A percentile compares a stretch with the other conserved stretches of the same genome.
Conservation (phyloP, 2,329 filamentous ascomycete genomes). For the Trichophyton benhamiae region DNA sequence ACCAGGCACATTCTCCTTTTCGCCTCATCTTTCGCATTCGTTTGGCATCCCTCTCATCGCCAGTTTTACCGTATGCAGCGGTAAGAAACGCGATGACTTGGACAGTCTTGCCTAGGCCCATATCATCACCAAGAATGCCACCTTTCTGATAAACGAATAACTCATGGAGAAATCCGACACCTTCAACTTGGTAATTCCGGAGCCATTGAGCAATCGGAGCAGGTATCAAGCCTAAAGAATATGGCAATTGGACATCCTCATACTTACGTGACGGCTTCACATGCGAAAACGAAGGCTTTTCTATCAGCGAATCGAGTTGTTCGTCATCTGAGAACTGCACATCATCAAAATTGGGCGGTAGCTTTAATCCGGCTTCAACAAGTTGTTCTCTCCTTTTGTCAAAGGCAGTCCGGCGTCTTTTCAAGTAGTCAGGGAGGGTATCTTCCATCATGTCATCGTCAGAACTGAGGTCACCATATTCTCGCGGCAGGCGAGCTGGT, state of each 20-base stretch:
- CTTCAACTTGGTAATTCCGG: conserved; percentile 79
- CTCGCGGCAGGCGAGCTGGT: conserved; percentile 25
- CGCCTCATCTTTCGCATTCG: conserved; percentile 77
- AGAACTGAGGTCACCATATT: conserved; percentile 37
- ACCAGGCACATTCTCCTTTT: conserved; percentile 51
- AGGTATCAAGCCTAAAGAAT: conserved; percentile 71
- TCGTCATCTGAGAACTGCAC: conserved; percentile 66
- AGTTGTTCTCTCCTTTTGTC: conserved; percentile 49
- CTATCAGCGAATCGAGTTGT: conserved; percentile 46
- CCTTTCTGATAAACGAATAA: conserved; percentile 86
- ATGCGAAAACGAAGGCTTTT: conserved; percentile 57
- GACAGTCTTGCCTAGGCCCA: conserved; percentile 94
- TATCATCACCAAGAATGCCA: conserved; percentile 86
- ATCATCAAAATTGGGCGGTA: conserved; percentile 66
- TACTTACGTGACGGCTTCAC: conserved; percentile 55
- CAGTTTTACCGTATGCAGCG: conserved; percentile 86
- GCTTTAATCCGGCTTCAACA: conserved; percentile 55
- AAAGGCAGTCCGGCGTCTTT: conserved; percentile 55
- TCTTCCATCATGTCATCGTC: conserved; percentile 46
- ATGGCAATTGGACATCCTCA: conserved; percentile 60
- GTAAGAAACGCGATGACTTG: conserved; percentile 89
- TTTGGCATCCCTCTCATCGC: conserved; percentile 71
- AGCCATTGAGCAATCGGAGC: conserved; percentile 84
- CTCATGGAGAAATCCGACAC: conserved; percentile 72
- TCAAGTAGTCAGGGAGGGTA: conserved; percentile 60